Base-by-base conservation (phyloP, 1,139 yeast species). In the Arxiozyma telluris region DNA sequence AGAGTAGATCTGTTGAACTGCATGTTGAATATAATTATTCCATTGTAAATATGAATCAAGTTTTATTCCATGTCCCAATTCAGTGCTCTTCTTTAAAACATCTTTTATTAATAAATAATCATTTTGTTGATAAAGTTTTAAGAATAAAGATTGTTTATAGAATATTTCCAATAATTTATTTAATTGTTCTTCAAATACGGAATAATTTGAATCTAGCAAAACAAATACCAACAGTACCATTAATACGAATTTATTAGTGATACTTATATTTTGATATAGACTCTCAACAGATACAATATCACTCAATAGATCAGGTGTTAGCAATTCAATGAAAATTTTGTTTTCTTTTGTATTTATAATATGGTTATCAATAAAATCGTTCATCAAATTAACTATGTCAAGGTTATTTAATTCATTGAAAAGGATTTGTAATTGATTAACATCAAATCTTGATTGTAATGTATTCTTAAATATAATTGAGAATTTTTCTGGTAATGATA, bases 401-500 rank as follows among this genome's bases (percentile, higher is more conserved):
- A 71, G 60, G 3, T 66, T 59, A 38, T 64, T 63, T 47, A 73
- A 57, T 51, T 70, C 70, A n/a, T 66, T 64, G 34, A 70, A 69
- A 25, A 73, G 54, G 8, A 55, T 63, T 34, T 65, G 61, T 43
- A 72, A 53, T 47, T 68, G 69, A 1, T 59, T 52, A 22, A 65
- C 55, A 50, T 70, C 71, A 55, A 71, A 63, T 50, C 66, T 64
- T 1, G 62, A 56, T 45, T 64, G 61, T 41, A 78, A 59, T 25
- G 64, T 57, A 2, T 62, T 50, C 21, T 71, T 71, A 58, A 74
- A 77, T 1, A 77, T 66, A 5, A 57, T 50, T 0, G 68, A 57
- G 61, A 76, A 71, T 47, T 59, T 59, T 23, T 69, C 66, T 22
- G 56, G 58, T 11, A 63, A 47, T 1, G 68, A 44, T 27, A 59